These are phyloP conservation scores for Taphrina flavorubra DNA, from an alignment of 1,139 yeast species.

Conservation along the genomic window DNA sequence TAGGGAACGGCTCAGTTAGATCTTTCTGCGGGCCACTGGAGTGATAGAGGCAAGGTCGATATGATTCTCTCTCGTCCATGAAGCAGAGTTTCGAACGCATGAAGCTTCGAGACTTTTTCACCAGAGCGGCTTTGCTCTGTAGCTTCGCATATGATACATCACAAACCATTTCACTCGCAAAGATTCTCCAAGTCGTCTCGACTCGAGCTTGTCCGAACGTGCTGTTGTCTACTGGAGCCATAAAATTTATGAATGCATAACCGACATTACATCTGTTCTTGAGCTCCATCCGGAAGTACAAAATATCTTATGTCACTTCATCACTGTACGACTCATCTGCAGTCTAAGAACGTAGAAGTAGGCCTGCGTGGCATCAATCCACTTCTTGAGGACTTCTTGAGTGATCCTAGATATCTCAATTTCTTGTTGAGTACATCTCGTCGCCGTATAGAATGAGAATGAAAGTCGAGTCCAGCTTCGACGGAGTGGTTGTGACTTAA, in stretches of 20 bases:
- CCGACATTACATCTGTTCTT: constrained; percentile 57
- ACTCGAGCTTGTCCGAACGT: constrained; percentile 57
- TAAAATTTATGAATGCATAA: constrained; percentile 61
- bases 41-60: constrained; percentile 56
- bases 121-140: constrained; percentile 57
- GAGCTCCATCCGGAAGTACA: constrained; percentile 61
- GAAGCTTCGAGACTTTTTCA: constrained; percentile 59
- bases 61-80: constrained; percentile 57
- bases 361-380: constrained; percentile 54
- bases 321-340: constrained; percentile 46
- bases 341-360: background rate
- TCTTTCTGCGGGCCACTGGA: constrained; percentile 55
- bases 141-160: constrained; percentile 60
- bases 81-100: constrained; percentile 60
- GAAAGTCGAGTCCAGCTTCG: no score
- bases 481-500: no score
- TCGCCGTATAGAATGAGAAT: no score
- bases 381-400: constrained; percentile 56
- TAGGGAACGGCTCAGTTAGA: constrained; percentile 53
- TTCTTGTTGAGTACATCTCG: no score
- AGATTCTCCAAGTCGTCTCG: constrained; percentile 58
- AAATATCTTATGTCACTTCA: constrained; percentile 60
- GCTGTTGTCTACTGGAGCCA: constrained; percentile 56
- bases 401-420: constrained; percentile 47
- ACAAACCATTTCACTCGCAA: constrained; percentile 59